Conservation (phyloP, 1,284 basidiomycete species). For the Calocybe gambosa region DNA sequence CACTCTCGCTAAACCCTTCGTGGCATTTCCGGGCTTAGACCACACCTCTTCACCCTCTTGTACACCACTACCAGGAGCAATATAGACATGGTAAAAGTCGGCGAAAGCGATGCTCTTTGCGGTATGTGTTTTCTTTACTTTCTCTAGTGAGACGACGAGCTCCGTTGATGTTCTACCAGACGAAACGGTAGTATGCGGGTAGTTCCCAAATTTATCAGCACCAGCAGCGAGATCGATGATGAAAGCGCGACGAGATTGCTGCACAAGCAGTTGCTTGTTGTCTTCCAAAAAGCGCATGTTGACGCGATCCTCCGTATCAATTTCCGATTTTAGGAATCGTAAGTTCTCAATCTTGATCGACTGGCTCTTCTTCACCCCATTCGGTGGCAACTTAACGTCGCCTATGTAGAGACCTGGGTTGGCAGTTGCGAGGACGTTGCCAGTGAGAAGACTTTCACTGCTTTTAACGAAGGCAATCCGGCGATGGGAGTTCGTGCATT, state of each 20-base stretch:
- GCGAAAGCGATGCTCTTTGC: slow-evolving; percentile 49
- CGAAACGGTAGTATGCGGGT: slow-evolving; percentile 42
- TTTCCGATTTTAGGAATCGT: slow-evolving; percentile 39
- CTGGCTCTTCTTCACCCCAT: slow-evolving; percentile 14
- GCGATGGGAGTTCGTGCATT: slow-evolving; percentile 34
- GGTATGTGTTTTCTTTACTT: slow-evolving; percentile 16
- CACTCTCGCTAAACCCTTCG: slow-evolving; percentile 50
- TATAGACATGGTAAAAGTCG: slow-evolving; percentile 61
- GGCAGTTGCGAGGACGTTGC: slow-evolving; percentile 58
- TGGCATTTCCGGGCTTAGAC: slow-evolving; percentile 64
- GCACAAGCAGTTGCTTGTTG: slow-evolving; percentile 49
- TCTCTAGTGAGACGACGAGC: slow-evolving; percentile 35
- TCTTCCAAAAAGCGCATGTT: slow-evolving; percentile 48
- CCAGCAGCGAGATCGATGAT: slow-evolving; percentile 46
- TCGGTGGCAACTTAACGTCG: slow-evolving; percentile 43
- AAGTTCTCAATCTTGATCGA: slow-evolving; percentile 33
- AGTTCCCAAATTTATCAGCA: slow-evolving; percentile 42
- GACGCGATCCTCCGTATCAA: slow-evolving; percentile 31
- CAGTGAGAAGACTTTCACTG: slow-evolving; percentile 52
- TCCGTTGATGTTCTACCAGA: slow-evolving; percentile 52
- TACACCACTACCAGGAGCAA: slow-evolving; percentile 35
- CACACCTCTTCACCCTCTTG: slow-evolving; percentile 43
- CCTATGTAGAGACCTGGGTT: slow-evolving; percentile 58
- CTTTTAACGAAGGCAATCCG: slow-evolving; percentile 60
- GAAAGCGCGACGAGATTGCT: slow-evolving; percentile 47